Evolutionary conservation across 1,284 basidiomycete genomes (phyloP).

Genomic region (Filobasidium uniguttulatum): DNA sequence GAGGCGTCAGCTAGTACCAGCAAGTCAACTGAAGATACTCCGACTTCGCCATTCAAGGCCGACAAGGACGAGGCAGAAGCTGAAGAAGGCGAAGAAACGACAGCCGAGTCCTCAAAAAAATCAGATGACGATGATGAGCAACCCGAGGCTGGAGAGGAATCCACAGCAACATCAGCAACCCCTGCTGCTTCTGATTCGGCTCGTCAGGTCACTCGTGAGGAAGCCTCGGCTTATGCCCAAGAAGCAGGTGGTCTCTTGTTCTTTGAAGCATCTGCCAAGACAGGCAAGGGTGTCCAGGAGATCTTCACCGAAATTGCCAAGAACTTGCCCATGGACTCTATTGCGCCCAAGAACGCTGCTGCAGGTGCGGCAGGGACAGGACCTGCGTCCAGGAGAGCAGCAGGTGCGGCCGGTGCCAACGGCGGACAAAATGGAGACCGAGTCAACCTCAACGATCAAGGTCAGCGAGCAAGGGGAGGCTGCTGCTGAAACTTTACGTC

Average conservation of each 20-base stretch:
- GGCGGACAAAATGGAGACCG: conserved; percentile 1
- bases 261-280: conserved; percentile 98
- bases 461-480: conserved; percentile 6
- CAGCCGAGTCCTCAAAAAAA: neutral
- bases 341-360: conserved; percentile 6
- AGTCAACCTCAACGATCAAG: conserved; percentile 10
- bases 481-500: conserved; percentile 9
- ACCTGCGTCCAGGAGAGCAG: conserved; percentile 1
- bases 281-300: conserved; percentile 88
- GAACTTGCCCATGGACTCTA: conserved; percentile 14
- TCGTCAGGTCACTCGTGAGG: conserved; percentile 78
- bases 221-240: conserved; percentile 89
- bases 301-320: conserved; percentile 82
- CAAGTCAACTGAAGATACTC: conserved; percentile 18
- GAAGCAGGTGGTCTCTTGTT: conserved; percentile 76
- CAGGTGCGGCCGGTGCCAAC: conserved; percentile 4
- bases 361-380: neutral
- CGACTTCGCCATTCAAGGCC: conserved; percentile 43
- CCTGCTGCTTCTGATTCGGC: conserved; percentile 43
- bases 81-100: too few relatives aligned
- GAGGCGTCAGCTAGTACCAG: conserved; percentile 43
- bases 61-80: conserved; percentile 5
- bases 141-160: conserved; percentile 70
- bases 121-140: conserved; percentile 38
- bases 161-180: conserved; percentile 16